These are phyloP conservation scores for Starmera caribaea DNA, from an alignment of 805 yeast species.

Conservation along the genomic window DNA sequence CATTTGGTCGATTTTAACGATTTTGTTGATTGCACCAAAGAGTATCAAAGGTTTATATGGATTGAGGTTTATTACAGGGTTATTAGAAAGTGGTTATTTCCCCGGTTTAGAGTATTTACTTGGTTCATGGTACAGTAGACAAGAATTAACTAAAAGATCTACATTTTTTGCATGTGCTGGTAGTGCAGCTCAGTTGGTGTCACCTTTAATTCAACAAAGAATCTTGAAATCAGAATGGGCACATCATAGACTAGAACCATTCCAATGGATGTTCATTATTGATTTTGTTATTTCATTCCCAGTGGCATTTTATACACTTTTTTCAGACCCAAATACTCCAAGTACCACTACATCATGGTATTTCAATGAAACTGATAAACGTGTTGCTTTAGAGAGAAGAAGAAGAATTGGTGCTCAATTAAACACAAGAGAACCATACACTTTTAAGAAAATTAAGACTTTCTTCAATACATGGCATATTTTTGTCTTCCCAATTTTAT, in stretches of 20 bases:
- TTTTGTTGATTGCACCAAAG: conserved; percentile 19
- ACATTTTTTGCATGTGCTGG: conserved; percentile 20
- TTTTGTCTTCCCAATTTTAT: conserved; percentile 27
- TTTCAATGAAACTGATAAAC: conserved; percentile 27
- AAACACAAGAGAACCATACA: conserved; percentile 28
- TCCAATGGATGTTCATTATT: conserved; percentile 31
- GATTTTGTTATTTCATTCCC: conserved; percentile 31
- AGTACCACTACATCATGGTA: conserved; percentile 29
- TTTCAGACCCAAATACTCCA: conserved; percentile 32
- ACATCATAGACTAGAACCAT: conserved; percentile 18
- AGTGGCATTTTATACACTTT: conserved; percentile 30
- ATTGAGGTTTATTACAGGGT: conserved; percentile 26
- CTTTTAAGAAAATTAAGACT: conserved; percentile 26
- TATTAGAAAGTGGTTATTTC: conserved; percentile 33
- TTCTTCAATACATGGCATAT: conserved; percentile 38
- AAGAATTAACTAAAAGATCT: conserved; percentile 23
- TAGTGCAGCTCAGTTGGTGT: conserved; percentile 20
- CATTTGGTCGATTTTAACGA: conserved; percentile 30
- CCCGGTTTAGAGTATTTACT: conserved; percentile 33
- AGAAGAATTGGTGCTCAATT: conserved; percentile 29
- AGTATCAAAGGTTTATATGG: conserved; percentile 17
- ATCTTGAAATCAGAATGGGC: conserved; percentile 14
- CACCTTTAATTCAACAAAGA: conserved; percentile 25
- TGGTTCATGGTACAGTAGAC: conserved; percentile 22
- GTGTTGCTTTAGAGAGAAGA: conserved; percentile 35